Evolutionary conservation across 2,329 filamentous ascomycete genomes (phyloP).

Genomic region (Neophaeococcomyces aloes): DNA sequence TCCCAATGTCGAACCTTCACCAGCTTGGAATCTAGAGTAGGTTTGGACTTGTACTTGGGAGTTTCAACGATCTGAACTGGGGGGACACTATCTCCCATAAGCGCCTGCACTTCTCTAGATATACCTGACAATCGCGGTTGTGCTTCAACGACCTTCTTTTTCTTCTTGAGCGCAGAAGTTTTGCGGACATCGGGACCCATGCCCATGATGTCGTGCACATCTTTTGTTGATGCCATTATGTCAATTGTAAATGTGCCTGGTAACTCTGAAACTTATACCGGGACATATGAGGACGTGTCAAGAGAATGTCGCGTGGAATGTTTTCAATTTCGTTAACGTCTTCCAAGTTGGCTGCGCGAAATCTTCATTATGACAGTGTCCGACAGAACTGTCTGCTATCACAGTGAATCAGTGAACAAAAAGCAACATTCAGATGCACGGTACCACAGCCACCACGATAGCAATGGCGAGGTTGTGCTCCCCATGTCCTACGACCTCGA

Average conservation of each 20-base stretch:
- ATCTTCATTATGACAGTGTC: background rate
- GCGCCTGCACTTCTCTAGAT: constrained; percentile 40
- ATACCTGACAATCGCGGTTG: constrained; percentile 35
- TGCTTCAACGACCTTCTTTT: constrained; percentile 55
- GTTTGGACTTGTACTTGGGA: constrained; percentile 36
- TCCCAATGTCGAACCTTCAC: constrained; percentile 22
- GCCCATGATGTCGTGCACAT: constrained; percentile 82
- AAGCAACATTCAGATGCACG: too few relatives aligned
- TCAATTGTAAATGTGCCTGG: background rate
- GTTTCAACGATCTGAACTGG: constrained; percentile 44
- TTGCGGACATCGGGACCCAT: constrained; percentile 53
- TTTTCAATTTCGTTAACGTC: background rate
- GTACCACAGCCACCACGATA: too few relatives aligned
- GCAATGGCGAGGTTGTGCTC: too few relatives aligned
- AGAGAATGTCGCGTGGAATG: background rate
- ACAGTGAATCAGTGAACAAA: too few relatives aligned
- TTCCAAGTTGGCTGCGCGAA: background rate
- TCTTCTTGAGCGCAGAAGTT: constrained; percentile 55
- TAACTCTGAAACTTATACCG: background rate
- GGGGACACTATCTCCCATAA: constrained; percentile 41
- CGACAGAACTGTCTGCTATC: too few relatives aligned
- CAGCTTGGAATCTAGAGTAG: constrained; percentile 18
- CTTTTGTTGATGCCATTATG: constrained; percentile 57
- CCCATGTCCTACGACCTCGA: too few relatives aligned
- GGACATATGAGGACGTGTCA: background rate